Conservation (phyloP, 768 basidiomycete genomes). For the Lactifluus piperatus region DNA sequence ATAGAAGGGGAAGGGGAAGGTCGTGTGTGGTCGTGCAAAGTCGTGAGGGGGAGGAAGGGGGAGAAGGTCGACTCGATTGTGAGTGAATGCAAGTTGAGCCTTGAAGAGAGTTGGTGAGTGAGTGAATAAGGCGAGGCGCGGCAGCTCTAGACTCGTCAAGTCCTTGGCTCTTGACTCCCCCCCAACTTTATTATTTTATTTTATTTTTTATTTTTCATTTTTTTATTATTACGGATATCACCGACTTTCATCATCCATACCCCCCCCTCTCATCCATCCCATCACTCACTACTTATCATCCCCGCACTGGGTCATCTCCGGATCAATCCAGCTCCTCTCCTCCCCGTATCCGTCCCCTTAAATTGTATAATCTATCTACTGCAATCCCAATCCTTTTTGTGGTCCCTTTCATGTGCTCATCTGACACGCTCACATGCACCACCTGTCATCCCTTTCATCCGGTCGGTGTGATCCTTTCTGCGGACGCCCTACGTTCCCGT, state of each 20-base stretch:
- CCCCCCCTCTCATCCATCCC: neutral
- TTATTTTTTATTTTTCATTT: neutral
- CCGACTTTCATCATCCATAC: slow-evolving; percentile 2
- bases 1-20: slow-evolving; percentile 10
- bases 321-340: neutral
- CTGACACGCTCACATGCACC: neutral
- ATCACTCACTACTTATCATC: neutral
- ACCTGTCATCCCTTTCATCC: neutral
- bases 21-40: slow-evolving; percentile 21
- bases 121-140: slow-evolving; percentile 4
- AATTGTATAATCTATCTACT: neutral
- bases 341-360: neutral
- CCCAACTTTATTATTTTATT: neutral
- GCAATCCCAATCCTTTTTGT: neutral
- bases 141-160: neutral
- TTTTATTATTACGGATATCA: slow-evolving; percentile 4
- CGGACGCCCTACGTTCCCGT: too few relatives aligned
- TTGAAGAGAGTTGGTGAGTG: neutral
- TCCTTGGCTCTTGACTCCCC: neutral
- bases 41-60: slow-evolving; percentile 25
- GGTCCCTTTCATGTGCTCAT: neutral
- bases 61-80: slow-evolving; percentile 15
- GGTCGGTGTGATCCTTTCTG: neutral
- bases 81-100: neutral
- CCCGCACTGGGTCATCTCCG: slow-evolving; percentile 5